Conservation (phyloP, 495 filamentous ascomycete genomes). For the Stereocaulon alpinum region DNA sequence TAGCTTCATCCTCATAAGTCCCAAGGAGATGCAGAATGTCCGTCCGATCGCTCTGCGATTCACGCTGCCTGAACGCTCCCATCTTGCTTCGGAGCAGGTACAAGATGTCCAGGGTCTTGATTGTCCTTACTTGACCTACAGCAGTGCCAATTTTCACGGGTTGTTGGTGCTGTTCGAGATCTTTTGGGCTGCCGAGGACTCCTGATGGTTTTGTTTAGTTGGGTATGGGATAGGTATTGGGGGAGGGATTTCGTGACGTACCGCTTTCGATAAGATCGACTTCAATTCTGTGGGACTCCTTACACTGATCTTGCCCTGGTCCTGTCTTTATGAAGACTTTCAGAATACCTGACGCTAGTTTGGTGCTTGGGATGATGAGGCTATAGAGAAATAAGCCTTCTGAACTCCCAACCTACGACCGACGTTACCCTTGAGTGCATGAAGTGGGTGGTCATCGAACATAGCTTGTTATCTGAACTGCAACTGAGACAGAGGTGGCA, state of each 20-base stretch:
- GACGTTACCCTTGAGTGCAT: too few species aligned
- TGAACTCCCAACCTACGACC: not conserved
- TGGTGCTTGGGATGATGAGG: conserved; percentile 3
- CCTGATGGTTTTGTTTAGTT: not conserved
- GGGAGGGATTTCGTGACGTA: not conserved
- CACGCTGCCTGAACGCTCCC: not conserved
- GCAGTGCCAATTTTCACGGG: not conserved
- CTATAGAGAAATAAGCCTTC: not conserved
- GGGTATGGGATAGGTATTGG: not conserved
- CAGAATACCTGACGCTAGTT: not conserved
- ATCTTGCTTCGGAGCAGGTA: conserved; percentile 3
- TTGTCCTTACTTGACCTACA: not conserved
- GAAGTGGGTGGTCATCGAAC: too few species aligned
- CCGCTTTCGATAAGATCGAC: conserved; percentile 1
- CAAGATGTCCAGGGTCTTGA: not conserved
- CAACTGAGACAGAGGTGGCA: not conserved
- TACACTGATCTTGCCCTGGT: not conserved
- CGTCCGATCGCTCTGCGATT: not conserved
- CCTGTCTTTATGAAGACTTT: conserved; percentile 4
- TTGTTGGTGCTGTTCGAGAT: not conserved
- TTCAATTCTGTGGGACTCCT: not conserved
- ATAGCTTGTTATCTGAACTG: too few species aligned
- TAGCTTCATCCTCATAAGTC: not conserved
- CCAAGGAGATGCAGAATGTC: conserved; percentile 1
- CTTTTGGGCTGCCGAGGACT: conserved; percentile 3